Evolutionary conservation across 768 basidiomycete species (phyloP).

Genomic region (Inosperma sp.): DNA sequence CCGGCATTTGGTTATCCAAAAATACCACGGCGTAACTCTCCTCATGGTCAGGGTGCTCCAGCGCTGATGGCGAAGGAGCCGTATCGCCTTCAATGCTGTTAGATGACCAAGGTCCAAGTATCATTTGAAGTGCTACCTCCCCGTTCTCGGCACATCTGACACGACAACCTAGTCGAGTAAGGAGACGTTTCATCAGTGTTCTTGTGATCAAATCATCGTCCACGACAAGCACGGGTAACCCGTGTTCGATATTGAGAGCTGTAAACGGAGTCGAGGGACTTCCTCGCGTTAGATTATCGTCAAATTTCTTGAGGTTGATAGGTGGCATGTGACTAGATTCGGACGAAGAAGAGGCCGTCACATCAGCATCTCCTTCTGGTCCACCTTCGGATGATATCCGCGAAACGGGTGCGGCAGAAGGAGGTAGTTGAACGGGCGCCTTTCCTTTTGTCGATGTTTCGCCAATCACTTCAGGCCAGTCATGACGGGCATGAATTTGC

Average conservation of each 20-base stretch:
- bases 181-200: conserved; percentile 72
- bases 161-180: conserved; percentile 71
- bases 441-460: conserved; percentile 6
- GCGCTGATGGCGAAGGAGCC: conserved; percentile 31
- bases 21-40: conserved; percentile 48
- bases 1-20: conserved; percentile 78
- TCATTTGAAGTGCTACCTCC: conserved; percentile 67
- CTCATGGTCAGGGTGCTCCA: conserved; percentile 17
- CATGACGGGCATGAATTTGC: not conserved
- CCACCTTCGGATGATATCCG: too few relatives aligned
- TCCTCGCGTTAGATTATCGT: conserved; percentile 34
- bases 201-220: conserved; percentile 82
- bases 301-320: conserved; percentile 34
- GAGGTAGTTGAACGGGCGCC: conserved; percentile 38
- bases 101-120: conserved; percentile 41
- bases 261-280: conserved; percentile 37
- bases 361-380: too few relatives aligned
- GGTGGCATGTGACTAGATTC: conserved; percentile 16
- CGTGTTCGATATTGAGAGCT: conserved; percentile 42
- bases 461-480: not conserved
- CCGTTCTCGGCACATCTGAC: conserved; percentile 87
- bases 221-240: conserved; percentile 68
- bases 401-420: conserved; percentile 31
- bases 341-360: conserved; percentile 22
- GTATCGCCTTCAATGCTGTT: conserved; percentile 29